These are phyloP conservation scores for Phytophthora europaea DNA, from an alignment of 352 stramenopile species.

Conservation along the genomic window DNA sequence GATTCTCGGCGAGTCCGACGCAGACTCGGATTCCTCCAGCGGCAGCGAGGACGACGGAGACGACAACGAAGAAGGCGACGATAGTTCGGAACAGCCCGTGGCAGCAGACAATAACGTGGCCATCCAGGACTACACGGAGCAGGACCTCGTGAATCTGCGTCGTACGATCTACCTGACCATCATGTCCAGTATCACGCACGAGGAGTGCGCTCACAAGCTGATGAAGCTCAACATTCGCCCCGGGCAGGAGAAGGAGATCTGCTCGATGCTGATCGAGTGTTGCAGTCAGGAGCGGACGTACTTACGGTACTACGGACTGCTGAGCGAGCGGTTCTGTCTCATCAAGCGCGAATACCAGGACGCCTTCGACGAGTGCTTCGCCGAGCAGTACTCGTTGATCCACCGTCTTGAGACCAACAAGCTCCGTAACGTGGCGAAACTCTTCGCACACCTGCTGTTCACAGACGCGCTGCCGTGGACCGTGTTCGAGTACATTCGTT, in stretches of 20 bases:
- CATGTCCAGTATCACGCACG: constrained; percentile 99
- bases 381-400: constrained; percentile 96
- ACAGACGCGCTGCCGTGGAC: constrained; percentile 99
- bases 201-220: constrained; percentile 99
- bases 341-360: constrained; percentile 97
- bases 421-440: constrained; percentile 98
- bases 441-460: constrained; percentile 98
- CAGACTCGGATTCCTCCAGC: constrained; percentile 70
- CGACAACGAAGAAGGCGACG: constrained; percentile 43
- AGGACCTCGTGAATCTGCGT: constrained; percentile 98
- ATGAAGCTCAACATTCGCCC: constrained; percentile 97
- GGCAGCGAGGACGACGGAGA: constrained; percentile 69
- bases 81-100: constrained; percentile 27
- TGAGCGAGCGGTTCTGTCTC: constrained; percentile 97
- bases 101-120: constrained; percentile 36
- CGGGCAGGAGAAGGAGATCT: constrained; percentile 98
- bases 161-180: constrained; percentile 99
- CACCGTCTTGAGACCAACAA: constrained; percentile 99
- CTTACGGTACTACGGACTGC: constrained; percentile 97
- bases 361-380: constrained; percentile 96
- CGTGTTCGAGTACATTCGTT: constrained; percentile 95
- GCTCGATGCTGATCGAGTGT: constrained; percentile 99
- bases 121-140: constrained; percentile 99
- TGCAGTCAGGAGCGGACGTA: constrained; percentile 99
- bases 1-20: constrained; percentile 96